phyloP scores from a whole-genome alignment of 768 basidiomycete genomes.

The Collybia sp. region DNA sequence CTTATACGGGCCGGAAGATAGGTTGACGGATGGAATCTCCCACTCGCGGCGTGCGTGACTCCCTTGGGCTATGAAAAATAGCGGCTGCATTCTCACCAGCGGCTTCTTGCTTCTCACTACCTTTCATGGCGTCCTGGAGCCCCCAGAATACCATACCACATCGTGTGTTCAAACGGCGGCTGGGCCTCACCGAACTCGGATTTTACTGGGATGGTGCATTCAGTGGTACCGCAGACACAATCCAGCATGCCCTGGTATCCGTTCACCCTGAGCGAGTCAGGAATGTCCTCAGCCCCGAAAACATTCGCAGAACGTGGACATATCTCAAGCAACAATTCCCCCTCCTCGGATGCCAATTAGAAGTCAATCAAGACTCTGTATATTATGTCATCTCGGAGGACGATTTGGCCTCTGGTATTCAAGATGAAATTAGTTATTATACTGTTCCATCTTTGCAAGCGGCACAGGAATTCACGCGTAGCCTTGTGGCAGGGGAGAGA shows the following conservation, averaged over 20 bases:
- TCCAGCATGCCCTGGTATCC: constrained; percentile 28
- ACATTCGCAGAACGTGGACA: constrained; percentile 38
- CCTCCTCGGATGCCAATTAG: constrained; percentile 39
- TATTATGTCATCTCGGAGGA: constrained; percentile 38
- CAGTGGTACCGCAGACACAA: constrained; percentile 38
- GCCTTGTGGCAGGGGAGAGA: constrained; percentile 26
- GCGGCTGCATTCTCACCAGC: too few species aligned
- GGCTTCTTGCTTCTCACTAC: too few species aligned
- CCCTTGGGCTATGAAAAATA: too few species aligned
- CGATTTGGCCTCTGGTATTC: constrained; percentile 21
- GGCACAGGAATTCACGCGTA: constrained; percentile 20
- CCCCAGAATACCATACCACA: background rate
- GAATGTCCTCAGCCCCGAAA: constrained; percentile 17
- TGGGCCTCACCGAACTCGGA: constrained; percentile 32
- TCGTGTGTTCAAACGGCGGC: constrained; percentile 27
- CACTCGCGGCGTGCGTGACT: too few species aligned
- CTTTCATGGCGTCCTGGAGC: constrained; percentile 2
- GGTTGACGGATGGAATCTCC: too few species aligned
- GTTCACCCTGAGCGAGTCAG: constrained; percentile 9
- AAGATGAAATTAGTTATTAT: constrained; percentile 34
- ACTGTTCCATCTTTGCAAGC: constrained; percentile 28
- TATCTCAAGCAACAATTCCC: constrained; percentile 45
- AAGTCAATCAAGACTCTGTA: constrained; percentile 22
- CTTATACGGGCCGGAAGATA: too few species aligned
- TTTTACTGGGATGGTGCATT: constrained; percentile 40